Evolutionary conservation across 805 yeast species (phyloP), one percentile per base, ranked within the genome.

Genomic region (Torulaspora microellipsoides): DNA sequence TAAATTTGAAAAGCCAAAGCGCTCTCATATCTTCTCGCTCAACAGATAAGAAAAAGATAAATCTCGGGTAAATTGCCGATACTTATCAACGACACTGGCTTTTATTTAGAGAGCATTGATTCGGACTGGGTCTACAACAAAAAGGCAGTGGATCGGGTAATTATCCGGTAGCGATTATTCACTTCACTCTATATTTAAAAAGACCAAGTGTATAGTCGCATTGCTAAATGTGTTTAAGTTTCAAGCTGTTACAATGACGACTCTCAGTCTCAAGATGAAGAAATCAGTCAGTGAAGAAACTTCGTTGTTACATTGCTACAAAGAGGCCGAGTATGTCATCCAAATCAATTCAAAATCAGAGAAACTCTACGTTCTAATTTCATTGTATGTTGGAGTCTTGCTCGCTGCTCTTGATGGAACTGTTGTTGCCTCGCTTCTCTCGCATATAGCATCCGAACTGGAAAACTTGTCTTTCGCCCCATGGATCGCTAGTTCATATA

Each of bases 321-420:
- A 30, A 25, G 35, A 30, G 14, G 10, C 45, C 29, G 30, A 36
- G 17, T 37, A 36, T 27, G 23, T 31, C 30, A 42, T 42, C 23
- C 42, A 37, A 32, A 27, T 42, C 17, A 37, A 29, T 13, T 42
- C 45, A 37, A 36, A 15, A 15, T 36, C 45, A 42, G 45, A 42
- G 35, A 42, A 42, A 30, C 13, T 37, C 15, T 42, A 37, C 25
- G 33, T 43, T 27, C 42, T 43, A 14, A 15, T 43, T 38, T 37
- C 49, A 27, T 20, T 35, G 40, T 40, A 40, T 35, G 43, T 27
- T 11, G 49, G 46, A 25, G 44, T 45, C 23, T 20, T 43, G 10
- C 34, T 43, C 20, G 47, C 47, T 29, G 47, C 47, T n/a, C 36
- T 43, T 7, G 47, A 43, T 31, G 40, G 40, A 6, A 43, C 47